Conservation (phyloP, 2,329 filamentous ascomycete species). For the Beauveria rudraprayagi region DNA sequence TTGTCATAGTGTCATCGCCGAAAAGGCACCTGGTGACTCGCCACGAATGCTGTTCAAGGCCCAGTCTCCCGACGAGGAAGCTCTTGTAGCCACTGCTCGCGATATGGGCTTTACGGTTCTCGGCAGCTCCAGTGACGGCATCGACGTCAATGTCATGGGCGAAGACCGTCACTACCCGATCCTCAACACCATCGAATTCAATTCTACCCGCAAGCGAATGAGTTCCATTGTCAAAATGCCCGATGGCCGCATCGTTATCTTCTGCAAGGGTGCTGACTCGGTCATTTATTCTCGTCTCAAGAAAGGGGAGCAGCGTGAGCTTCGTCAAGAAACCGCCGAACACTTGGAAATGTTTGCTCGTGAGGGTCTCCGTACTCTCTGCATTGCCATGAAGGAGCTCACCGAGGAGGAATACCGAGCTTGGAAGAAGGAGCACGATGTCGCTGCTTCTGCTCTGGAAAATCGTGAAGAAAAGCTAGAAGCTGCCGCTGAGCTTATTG, state of each 20-base stretch:
- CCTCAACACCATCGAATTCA: slow-evolving; percentile 94
- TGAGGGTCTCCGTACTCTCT: slow-evolving; percentile 89
- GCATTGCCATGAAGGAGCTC: slow-evolving; percentile 78
- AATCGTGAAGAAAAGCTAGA: slow-evolving; percentile 92
- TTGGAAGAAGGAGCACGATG: slow-evolving; percentile 83
- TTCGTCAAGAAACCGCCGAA: slow-evolving; percentile 77
- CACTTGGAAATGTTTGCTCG: slow-evolving; percentile 95
- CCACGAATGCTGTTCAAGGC: slow-evolving; percentile 93
- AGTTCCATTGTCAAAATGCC: slow-evolving; percentile 95
- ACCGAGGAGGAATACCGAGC: slow-evolving; percentile 72
- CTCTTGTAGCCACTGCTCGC: slow-evolving; percentile 84
- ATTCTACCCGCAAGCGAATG: slow-evolving; percentile 94
- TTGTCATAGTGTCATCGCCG: slow-evolving; percentile 95
- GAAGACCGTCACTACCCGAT: slow-evolving; percentile 78
- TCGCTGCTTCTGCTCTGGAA: slow-evolving; percentile 73
- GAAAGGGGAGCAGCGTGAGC: slow-evolving; percentile 74
- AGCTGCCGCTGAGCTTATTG: slow-evolving; percentile 79
- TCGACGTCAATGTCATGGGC: slow-evolving; percentile 80
- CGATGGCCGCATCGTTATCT: slow-evolving; percentile 77
- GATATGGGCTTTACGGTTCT: slow-evolving; percentile 94
- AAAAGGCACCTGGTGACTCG: slow-evolving; percentile 79
- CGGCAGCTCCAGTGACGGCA: slow-evolving; percentile 68
- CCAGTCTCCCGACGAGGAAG: slow-evolving; percentile 93
- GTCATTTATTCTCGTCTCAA: slow-evolving; percentile 91
- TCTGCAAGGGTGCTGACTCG: slow-evolving; percentile 96